phyloP scores from a whole-genome alignment of 768 basidiomycete species.

The Calvatia gigantea region DNA sequence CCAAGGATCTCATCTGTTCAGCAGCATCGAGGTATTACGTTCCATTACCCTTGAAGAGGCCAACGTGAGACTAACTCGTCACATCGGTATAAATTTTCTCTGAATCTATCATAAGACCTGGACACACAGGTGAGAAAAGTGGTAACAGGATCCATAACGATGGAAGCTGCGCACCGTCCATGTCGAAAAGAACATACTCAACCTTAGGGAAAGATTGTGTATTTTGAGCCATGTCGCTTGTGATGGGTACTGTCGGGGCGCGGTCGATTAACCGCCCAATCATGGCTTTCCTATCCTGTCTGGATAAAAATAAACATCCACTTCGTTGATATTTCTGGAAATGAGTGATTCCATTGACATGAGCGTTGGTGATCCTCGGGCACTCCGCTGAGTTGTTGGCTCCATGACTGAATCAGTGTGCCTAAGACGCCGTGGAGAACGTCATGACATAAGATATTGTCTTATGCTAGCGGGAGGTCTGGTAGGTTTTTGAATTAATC shows the following conservation, averaged over 20 bases:
- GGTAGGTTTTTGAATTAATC: not conserved
- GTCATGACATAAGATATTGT: no score
- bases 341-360: not conserved
- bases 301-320: not conserved
- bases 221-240: conserved; percentile 12
- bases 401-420: no score
- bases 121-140: not conserved
- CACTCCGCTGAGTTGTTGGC: no score
- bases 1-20: conserved; percentile 65
- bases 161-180: conserved; percentile 50
- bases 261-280: conserved; percentile 1
- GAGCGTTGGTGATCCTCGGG: no score
- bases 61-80: conserved; percentile 52
- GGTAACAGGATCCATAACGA: not conserved
- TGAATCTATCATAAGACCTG: conserved; percentile 75
- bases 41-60: conserved; percentile 4
- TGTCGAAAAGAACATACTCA: conserved; percentile 70
- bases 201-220: conserved; percentile 21
- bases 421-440: no score
- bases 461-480: no score
- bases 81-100: conserved; percentile 75
- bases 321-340: not conserved
- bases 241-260: not conserved
- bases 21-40: not conserved
- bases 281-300: not conserved